Percentiles rank a stretch among this genome's conserved stretches.
These are phyloP conservation scores for Diphasiastrum complanatum DNA, from an alignment of 83 land plant genomes.

Conservation along the genomic window DNA sequence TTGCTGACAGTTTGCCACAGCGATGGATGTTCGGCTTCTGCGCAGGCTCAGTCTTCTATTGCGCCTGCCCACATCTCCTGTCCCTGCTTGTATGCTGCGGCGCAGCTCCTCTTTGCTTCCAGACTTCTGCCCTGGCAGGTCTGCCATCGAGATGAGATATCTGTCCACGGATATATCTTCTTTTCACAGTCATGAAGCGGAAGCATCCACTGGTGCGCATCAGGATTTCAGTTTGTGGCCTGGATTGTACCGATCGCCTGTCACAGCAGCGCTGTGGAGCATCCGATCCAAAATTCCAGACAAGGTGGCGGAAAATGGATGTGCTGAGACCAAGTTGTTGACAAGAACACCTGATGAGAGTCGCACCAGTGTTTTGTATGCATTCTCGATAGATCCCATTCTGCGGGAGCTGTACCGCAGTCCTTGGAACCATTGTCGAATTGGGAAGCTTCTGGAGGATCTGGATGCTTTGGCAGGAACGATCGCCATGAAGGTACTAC, in stretches of 20 bases:
- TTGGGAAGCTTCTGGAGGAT: constrained; percentile 9
- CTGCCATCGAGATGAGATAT: no score
- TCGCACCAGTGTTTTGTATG: constrained; percentile 3
- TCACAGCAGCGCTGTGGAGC: constrained; percentile 88
- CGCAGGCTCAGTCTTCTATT: no score
- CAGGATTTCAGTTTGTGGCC: constrained; percentile 95
- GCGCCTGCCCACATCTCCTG: no score
- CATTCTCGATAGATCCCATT: background rate
- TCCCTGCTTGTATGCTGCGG: no score
- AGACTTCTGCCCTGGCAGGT: no score
- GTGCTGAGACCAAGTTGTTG: constrained; percentile 53
- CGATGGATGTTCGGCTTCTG: no score
- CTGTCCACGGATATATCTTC: no score
- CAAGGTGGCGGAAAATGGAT: constrained; percentile 40
- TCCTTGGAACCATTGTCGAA: background rate
- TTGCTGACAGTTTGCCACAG: no score
- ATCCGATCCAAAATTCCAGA: constrained; percentile 70
- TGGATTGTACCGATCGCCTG: constrained; percentile 90
- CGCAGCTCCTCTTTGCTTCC: no score
- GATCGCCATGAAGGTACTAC: constrained; percentile 11
- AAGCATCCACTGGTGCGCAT: no score
- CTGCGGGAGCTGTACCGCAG: constrained; percentile 8
- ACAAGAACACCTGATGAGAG: background rate
- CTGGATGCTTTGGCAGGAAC: constrained; percentile 8
- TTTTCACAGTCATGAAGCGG: no score